Evolutionary conservation across 129 eudicot species (phyloP).

Genomic region (Smallanthus sonchifolius): DNA sequence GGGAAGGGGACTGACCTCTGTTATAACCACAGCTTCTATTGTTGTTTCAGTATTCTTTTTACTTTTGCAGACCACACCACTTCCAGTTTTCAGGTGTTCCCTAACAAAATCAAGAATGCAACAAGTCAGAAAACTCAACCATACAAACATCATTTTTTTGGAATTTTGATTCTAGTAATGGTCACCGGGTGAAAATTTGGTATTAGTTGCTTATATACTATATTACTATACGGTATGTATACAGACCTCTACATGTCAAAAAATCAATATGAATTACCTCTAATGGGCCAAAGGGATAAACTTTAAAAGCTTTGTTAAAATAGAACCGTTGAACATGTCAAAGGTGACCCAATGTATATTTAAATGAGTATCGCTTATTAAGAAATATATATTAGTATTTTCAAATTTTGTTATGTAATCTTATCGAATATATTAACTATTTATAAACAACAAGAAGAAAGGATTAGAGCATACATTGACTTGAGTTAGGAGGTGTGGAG

Average conservation of each 20-base stretch:
- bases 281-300: not conserved
- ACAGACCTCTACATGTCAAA: not conserved
- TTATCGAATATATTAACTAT: not conserved
- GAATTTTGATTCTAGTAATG: not conserved
- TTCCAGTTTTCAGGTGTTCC: slow-evolving; percentile 57
- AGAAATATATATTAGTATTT: not conserved
- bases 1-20: slow-evolving; percentile 50
- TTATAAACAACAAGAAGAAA: not conserved
- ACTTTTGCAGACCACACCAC: slow-evolving; percentile 54
- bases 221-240: not conserved
- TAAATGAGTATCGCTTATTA: not conserved
- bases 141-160: not conserved
- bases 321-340: not conserved
- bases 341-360: not conserved
- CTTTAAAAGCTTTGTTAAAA: not conserved
- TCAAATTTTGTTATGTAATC: not conserved
- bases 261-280: not conserved
- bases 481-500: no score
- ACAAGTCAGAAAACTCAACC: not conserved
- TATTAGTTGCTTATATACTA: not conserved
- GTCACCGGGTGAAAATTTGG: not conserved
- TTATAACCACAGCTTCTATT: slow-evolving; percentile 75
- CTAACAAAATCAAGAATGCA: slow-evolving; percentile 30
- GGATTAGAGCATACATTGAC: not conserved
- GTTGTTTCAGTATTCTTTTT: slow-evolving; percentile 32